Evolutionary conservation across 192 early-diverging fungal genomes (phyloP), one percentile per base, ranked within the genome.

Genomic region (Entomortierella lignicola): DNA sequence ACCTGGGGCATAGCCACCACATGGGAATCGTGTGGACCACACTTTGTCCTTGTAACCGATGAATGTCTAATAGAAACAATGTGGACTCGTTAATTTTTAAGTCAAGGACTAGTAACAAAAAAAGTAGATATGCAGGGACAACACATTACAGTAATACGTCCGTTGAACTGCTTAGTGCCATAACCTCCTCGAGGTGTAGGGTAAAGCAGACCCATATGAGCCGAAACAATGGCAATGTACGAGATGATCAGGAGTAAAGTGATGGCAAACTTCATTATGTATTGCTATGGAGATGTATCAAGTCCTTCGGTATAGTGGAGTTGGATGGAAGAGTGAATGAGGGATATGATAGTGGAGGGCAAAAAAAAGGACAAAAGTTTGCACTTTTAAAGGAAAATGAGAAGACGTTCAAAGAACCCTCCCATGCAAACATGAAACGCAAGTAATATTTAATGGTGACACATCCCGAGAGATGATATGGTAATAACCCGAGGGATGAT

Each of bases 1-100:
- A 25, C 77, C 82, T 31, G 75, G 75, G 30, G 67, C 56, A 44
- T 74, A 83, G 4, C 82, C 82, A 26, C 82, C 82, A 60, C 82
- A 83, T 17, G 82, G 82, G 68, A 70, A 79, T 26, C 62, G 61
- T 39, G 54, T 60, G 21, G 10, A 55, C 62, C 63, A 70, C 23
- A 37, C 63, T 27, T 25, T 70, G 26, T 79, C 75, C 42, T 70
- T 79, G 62, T 51, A 79, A 1, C 75, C 75, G 42, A 79, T 79
- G 23, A 58, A 79, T 50, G 75, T 39, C 75, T 79, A 50, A 26
- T 52, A 13, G 32, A 25, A 20, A 27, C 8, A 34, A 39, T n/a
- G 34, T 37, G 10, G 5, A 37, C 34, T 15, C 20, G 63, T 41
- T 26, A 25, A 13, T 27, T 42, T 30, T n/a, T n/a, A n/a, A n/a